Evolutionary conservation across 495 filamentous ascomycete genomes (phyloP).

Genomic region (Elaphomyces granulatus): DNA sequence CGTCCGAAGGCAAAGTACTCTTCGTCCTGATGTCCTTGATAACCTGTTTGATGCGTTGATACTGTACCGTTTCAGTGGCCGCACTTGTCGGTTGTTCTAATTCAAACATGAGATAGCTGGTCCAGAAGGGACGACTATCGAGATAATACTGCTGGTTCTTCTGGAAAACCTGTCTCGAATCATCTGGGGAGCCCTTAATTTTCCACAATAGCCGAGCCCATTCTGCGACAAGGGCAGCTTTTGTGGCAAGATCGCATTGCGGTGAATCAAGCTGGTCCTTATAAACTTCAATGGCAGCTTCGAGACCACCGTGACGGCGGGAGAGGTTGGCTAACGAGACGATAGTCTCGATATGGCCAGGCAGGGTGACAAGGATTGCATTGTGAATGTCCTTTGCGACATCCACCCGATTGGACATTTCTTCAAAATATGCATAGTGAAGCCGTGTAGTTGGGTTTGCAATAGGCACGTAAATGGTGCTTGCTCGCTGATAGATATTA

Average conservation of each 20-base stretch:
- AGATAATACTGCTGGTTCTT: conserved; percentile 75
- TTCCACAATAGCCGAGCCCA: conserved; percentile 89
- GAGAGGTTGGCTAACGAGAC: conserved; percentile 77
- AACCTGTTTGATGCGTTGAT: conserved; percentile 66
- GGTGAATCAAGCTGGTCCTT: conserved; percentile 63
- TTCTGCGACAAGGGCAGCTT: conserved; percentile 74
- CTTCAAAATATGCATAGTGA: conserved; percentile 91
- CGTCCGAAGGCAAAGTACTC: conserved; percentile 50
- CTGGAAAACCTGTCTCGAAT: conserved; percentile 73
- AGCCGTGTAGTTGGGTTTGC: conserved; percentile 63
- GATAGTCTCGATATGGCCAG: conserved; percentile 78
- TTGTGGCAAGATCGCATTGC: conserved; percentile 59
- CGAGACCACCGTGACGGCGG: conserved; percentile 70
- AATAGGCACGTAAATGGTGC: conserved; percentile 73
- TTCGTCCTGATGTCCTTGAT: conserved; percentile 60
- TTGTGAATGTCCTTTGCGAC: conserved; percentile 72
- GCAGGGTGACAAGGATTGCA: conserved; percentile 53
- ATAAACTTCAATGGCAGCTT: conserved; percentile 76
- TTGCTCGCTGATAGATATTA: conserved; percentile 82
- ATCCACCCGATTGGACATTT: conserved; percentile 59
- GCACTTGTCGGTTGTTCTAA: conserved; percentile 66
- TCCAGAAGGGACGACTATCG: conserved; percentile 85
- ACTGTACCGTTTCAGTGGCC: conserved; percentile 48
- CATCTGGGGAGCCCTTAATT: conserved; percentile 69
- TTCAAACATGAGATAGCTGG: conserved; percentile 79